phyloP scores from a whole-genome alignment of 2,329 filamentous ascomycete species.

The Diaporthe sp. region DNA sequence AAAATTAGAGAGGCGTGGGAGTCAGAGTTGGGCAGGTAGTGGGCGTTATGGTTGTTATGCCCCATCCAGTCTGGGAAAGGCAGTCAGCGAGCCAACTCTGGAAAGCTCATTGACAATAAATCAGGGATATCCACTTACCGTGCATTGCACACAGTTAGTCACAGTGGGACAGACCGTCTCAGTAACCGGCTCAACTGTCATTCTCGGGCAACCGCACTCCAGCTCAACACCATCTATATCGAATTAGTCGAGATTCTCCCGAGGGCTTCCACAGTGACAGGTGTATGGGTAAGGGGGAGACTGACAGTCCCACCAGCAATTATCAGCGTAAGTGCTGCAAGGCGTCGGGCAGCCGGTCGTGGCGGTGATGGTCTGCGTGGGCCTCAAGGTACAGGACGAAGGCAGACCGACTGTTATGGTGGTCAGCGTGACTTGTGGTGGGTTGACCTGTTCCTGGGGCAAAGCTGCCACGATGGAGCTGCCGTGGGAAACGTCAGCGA shows the following conservation, averaged over 20 bases:
- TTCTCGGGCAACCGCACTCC: constrained; percentile 23
- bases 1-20: background rate
- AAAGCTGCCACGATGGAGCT: constrained; percentile 7
- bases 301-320: constrained; percentile 24
- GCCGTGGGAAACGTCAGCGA: background rate
- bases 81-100: background rate
- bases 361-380: constrained; percentile 34
- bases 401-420: constrained; percentile 2
- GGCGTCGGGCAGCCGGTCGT: constrained; percentile 30
- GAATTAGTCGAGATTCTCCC: background rate
- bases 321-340: constrained; percentile 21
- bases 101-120: too few relatives aligned
- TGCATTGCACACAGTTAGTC: constrained; percentile 31
- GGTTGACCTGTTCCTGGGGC: background rate
- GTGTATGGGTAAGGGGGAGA: background rate
- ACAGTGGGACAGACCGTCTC: constrained; percentile 33
- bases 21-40: constrained; percentile 9
- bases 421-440: background rate
- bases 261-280: background rate
- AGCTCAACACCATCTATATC: background rate
- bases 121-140: background rate
- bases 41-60: background rate
- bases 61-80: constrained; percentile 11
- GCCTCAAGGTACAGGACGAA: constrained; percentile 23
- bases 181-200: constrained; percentile 10